These are phyloP conservation scores for Botrytis porri DNA, from an alignment of 2,329 filamentous ascomycete species.

Conservation along the genomic window DNA sequence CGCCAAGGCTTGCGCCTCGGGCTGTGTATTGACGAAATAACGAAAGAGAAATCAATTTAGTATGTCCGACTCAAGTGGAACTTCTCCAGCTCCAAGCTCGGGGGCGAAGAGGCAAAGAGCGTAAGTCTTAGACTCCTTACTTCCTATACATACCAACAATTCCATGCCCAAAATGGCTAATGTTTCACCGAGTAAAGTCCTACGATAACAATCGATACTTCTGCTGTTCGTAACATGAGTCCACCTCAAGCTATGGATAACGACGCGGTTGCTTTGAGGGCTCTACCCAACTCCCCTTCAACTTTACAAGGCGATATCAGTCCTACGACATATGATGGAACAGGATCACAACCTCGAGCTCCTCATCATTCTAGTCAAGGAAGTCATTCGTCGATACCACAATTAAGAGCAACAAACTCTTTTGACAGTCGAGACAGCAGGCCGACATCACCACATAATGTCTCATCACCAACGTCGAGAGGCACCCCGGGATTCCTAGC, in stretches of 20 bases:
- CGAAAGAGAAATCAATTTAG: constrained; percentile 7
- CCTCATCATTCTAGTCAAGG: constrained; percentile 33
- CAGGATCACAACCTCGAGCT: constrained; percentile 26
- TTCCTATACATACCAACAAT: constrained; percentile 28
- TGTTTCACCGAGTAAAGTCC: constrained; percentile 37
- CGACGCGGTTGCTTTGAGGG: constrained; percentile 38
- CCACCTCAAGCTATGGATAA: constrained; percentile 35
- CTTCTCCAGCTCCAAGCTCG: constrained; percentile 30
- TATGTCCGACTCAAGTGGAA: constrained; percentile 30
- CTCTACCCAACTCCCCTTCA: constrained; percentile 39
- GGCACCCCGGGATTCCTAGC: constrained; percentile 54
- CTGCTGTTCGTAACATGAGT: constrained; percentile 45
- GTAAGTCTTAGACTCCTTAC: constrained; percentile 30
- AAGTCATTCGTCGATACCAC: constrained; percentile 40
- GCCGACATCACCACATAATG: constrained; percentile 65
- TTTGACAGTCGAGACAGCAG: constrained; percentile 60
- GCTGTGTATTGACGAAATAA: constrained; percentile 32
- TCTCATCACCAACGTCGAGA: constrained; percentile 59
- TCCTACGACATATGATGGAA: constrained; percentile 37
- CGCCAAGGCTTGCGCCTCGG: constrained; percentile 34
- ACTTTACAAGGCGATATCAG: constrained; percentile 38
- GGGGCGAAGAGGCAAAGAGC: constrained; percentile 38
- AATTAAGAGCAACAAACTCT: constrained; percentile 52
- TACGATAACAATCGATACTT: constrained; percentile 57
- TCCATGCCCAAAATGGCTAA: constrained; percentile 14